A percentile compares a stretch with the other conserved stretches of the same genome.
Conservation (phyloP, 805 yeast species). For the Kuraishia piskuri region DNA sequence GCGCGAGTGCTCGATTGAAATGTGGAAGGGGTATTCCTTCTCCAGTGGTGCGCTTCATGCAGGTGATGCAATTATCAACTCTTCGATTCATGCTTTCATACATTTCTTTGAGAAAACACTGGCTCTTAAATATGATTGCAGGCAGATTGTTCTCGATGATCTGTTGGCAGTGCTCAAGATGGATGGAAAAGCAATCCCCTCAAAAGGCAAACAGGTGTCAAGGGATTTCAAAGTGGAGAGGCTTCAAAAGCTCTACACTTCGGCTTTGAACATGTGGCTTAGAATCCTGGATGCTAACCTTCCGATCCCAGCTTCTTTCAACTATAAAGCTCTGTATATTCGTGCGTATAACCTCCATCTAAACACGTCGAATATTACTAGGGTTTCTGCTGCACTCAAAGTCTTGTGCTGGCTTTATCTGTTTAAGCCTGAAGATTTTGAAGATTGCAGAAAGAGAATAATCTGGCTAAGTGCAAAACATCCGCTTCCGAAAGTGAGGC, state of each 20-base stretch:
- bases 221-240: conserved; percentile 6
- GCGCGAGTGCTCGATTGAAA: conserved; percentile 19
- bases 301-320: conserved; percentile 20
- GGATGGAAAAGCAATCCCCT: conserved; percentile 3
- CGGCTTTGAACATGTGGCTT: conserved; percentile 21
- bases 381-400: conserved; percentile 31
- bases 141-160: conserved; percentile 11
- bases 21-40: conserved; percentile 49
- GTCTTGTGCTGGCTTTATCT: conserved; percentile 32
- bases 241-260: conserved; percentile 10
- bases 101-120: conserved; percentile 15
- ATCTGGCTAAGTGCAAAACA: conserved; percentile 16
- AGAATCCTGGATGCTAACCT: conserved; percentile 31
- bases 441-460: conserved; percentile 14
- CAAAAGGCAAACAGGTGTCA: neutral
- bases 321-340: conserved; percentile 29
- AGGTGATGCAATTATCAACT: conserved; percentile 32
- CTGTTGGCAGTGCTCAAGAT: conserved; percentile 20
- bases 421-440: conserved; percentile 5
- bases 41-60: conserved; percentile 51
- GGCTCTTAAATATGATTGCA: conserved; percentile 5
- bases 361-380: conserved; percentile 29
- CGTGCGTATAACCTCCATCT: conserved; percentile 50
- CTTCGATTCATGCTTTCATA: conserved; percentile 31
- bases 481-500: conserved; percentile 12